Base-by-base conservation (phyloP, 139 green algal genomes). In the Trebouxia sp. region DNA sequence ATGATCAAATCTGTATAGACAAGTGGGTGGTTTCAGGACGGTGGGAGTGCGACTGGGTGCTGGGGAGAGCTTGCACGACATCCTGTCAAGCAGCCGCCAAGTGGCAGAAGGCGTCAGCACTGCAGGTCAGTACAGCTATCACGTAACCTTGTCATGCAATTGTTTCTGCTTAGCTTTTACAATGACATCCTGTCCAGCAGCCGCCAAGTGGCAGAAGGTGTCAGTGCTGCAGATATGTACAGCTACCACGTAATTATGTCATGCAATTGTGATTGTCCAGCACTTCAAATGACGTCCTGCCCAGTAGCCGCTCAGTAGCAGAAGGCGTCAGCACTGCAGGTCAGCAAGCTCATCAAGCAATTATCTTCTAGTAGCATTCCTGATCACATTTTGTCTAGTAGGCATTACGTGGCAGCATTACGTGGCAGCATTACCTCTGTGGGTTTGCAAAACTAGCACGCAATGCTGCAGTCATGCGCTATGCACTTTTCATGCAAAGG, bases 61-160 rank as follows among this genome's bases (percentile, higher is more conserved):
- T 1, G 97, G 97, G 0, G 96, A 98, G 86, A 87, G 78, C 51
- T 85, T 99, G 48, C 83, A 92, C 6, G 93, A 98, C 77, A 98
- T 99, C 70, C 67, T 99, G 9, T 87, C 84, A 24, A 92, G 86
- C 50, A 96, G 84, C 83, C 87, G 53, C 35, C 72, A 84, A 58
- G 83, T 98, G 3, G 96, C 95, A 4, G 97, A 99, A 88, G 97
- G 97, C 24, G 97, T 99, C 24, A 88, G 95, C 1, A 99, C 96
- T 35, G 72, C 72, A 77, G 62, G 62, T 72, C 32, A 72, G 62
- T 26, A n/a, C n/a, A n/a, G n/a, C n/a, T n/a, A n/a, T n/a, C n/a
- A n/a, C n/a, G n/a, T n/a, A n/a, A n/a, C n/a, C n/a, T n/a, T n/a
- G n/a, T n/a, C n/a, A n/a, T n/a, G n/a, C 35, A 11, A 11, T n/a